These are phyloP conservation scores for Trichoderma citrinoviride DNA, from an alignment of 2,329 filamentous ascomycete species.

Conservation along the genomic window DNA sequence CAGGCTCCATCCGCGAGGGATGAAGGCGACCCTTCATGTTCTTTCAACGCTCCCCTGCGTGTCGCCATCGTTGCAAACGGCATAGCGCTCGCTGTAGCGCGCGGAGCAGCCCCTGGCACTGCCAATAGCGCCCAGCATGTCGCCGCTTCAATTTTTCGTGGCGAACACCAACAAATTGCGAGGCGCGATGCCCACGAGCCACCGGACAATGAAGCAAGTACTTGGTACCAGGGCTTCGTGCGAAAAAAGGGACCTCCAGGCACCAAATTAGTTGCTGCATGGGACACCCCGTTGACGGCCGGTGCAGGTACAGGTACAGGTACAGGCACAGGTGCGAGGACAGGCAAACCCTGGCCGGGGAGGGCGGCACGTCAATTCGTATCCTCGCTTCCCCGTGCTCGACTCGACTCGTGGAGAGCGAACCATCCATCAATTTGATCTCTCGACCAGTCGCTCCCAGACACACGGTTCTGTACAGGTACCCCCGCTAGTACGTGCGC, in stretches of 20 bases:
- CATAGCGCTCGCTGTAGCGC: slow-evolving; percentile 18
- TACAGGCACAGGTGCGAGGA: not conserved
- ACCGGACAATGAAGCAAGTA: not conserved
- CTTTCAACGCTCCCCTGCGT: slow-evolving; percentile 4
- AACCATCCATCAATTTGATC: not conserved
- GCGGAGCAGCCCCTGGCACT: slow-evolving; percentile 4
- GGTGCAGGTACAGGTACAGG: not conserved
- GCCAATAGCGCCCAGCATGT: slow-evolving; percentile 19
- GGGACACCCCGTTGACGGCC: too few relatives aligned
- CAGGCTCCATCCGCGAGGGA: not conserved
- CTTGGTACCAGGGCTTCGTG: too few relatives aligned
- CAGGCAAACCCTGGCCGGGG: not conserved
- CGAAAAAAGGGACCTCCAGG: too few relatives aligned
- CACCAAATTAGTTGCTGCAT: too few relatives aligned
- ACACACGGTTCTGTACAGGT: not conserved
- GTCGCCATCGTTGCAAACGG: slow-evolving; percentile 15
- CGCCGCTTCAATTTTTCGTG: not conserved
- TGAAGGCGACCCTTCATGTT: not conserved
- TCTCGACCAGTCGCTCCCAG: not conserved
- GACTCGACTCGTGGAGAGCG: not conserved
- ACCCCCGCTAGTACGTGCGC: not conserved
- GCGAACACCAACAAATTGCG: slow-evolving; percentile 20
- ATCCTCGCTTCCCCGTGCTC: slow-evolving; percentile 15
- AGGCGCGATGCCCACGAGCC: slow-evolving; percentile 21
- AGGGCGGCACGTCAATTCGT: slow-evolving; percentile 8